phyloP scores from a whole-genome alignment of 2,329 filamentous ascomycete species.

The Chaetomium sp. region DNA sequence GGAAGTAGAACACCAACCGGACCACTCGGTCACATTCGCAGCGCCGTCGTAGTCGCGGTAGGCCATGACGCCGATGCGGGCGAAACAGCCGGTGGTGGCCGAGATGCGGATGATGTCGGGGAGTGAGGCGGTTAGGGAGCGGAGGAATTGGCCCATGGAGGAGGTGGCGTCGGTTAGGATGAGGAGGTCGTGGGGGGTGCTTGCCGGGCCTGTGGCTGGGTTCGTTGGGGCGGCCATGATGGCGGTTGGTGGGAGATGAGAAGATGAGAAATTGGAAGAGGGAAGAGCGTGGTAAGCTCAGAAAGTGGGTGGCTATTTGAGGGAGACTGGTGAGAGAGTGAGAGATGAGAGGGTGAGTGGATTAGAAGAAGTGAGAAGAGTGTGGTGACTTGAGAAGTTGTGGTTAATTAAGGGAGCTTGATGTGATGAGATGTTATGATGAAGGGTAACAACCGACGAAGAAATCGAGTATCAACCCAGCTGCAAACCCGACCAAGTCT shows the following conservation, averaged over 20 bases:
- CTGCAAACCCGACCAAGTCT: too few relatives aligned
- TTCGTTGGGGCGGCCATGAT: slow-evolving; percentile 10
- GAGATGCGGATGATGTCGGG: slow-evolving; percentile 46
- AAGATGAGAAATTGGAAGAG: not conserved
- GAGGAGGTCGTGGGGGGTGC: slow-evolving; percentile 36
- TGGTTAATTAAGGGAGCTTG: too few relatives aligned
- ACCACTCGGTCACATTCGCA: slow-evolving; percentile 37
- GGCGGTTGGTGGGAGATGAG: not conserved
- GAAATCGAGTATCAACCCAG: too few relatives aligned
- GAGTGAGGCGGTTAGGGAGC: slow-evolving; percentile 38
- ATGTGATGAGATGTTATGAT: too few relatives aligned
- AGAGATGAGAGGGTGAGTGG: too few relatives aligned
- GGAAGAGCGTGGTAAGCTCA: not conserved
- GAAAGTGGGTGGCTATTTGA: too few relatives aligned
- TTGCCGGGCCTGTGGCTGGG: too few relatives aligned
- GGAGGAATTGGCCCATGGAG: slow-evolving; percentile 40
- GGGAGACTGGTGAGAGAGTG: too few relatives aligned
- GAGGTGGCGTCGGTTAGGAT: slow-evolving; percentile 41
- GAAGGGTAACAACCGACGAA: too few relatives aligned
- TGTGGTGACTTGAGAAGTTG: too few relatives aligned
- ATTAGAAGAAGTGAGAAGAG: too few relatives aligned
- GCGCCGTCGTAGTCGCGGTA: slow-evolving; percentile 42
- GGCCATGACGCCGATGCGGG: slow-evolving; percentile 42
- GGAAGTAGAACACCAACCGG: slow-evolving; percentile 37
- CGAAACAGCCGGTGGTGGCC: slow-evolving; percentile 42